These are phyloP conservation scores for Combretum micranthum DNA, from an alignment of 345 rosid genomes.

Conservation along the genomic window DNA sequence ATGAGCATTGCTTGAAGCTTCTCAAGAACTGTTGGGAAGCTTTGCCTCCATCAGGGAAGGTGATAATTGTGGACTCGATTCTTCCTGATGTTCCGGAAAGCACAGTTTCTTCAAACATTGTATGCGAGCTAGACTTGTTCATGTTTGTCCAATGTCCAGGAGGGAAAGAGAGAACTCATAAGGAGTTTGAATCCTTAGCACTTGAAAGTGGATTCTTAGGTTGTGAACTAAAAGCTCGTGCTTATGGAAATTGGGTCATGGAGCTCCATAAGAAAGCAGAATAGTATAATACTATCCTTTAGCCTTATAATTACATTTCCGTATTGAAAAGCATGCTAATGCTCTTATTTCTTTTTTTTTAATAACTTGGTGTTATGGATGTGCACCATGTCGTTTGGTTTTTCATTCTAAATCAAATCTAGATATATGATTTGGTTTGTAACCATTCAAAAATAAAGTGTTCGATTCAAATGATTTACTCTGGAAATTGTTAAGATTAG, in stretches of 20 bases:
- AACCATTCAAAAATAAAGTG: background rate
- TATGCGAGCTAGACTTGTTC: conserved; percentile 2
- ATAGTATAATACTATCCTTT: too few species aligned
- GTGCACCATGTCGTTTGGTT: too few species aligned
- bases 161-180: conserved; percentile 13
- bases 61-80: conserved; percentile 10
- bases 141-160: conserved; percentile 9
- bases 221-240: conserved; percentile 6
- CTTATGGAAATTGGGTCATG: conserved; percentile 7
- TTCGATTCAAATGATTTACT: too few species aligned
- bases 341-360: too few species aligned
- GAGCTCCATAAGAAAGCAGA: conserved; percentile 11
- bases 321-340: too few species aligned
- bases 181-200: conserved; percentile 13
- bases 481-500: too few species aligned
- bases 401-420: too few species aligned
- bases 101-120: conserved; percentile 5
- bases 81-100: conserved; percentile 8
- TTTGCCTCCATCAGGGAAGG: conserved; percentile 9
- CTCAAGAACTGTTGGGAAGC: conserved; percentile 14
- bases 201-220: conserved; percentile 14
- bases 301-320: too few species aligned
- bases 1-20: conserved; percentile 7
- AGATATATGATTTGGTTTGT: background rate
- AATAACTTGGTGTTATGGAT: too few species aligned